phyloP scores from a whole-genome alignment of 192 early-diverging fungal species.

The Bifiguratus adelaidae region DNA sequence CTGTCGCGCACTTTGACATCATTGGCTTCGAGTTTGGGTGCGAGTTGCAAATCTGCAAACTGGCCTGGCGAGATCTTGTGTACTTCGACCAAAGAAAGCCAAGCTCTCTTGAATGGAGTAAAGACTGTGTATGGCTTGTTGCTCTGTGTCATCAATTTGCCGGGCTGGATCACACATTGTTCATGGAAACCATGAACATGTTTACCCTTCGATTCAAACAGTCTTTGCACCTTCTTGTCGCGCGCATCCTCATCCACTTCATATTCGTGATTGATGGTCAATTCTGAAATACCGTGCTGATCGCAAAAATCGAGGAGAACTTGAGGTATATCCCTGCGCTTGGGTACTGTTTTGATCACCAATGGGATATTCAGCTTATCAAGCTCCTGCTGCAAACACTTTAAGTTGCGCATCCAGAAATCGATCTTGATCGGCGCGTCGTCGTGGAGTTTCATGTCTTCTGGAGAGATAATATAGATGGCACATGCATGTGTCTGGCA shows the following conservation, averaged over 20 bases:
- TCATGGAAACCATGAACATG: no score
- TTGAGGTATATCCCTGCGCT: slow-evolving; percentile 12
- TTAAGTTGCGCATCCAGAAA: slow-evolving; percentile 36
- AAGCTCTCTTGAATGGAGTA: slow-evolving; percentile 30
- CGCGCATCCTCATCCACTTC: slow-evolving; percentile 12
- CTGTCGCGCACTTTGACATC: neutral
- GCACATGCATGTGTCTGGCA: slow-evolving; percentile 17
- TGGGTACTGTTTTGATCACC: slow-evolving; percentile 23
- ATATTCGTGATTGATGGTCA: slow-evolving; percentile 46
- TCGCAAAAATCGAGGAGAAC: slow-evolving; percentile 18
- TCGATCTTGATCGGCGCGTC: slow-evolving; percentile 39
- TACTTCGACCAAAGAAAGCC: slow-evolving; percentile 22
- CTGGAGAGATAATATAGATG: slow-evolving; percentile 39
- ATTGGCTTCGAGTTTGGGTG: slow-evolving; percentile 2
- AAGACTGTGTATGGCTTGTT: slow-evolving; percentile 30
- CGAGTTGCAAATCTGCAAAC: neutral
- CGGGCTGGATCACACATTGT: slow-evolving; percentile 45
- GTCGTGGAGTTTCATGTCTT: slow-evolving; percentile 41
- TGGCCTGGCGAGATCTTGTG: slow-evolving; percentile 3
- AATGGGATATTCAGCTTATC: slow-evolving; percentile 29
- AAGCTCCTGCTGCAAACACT: slow-evolving; percentile 17
- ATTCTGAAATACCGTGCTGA: slow-evolving; percentile 15
- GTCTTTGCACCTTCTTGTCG: no score
- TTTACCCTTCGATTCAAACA: no score
- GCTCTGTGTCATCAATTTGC: slow-evolving; percentile 32